Evolutionary conservation across 306 rosid genomes (phyloP).

Genomic region (Biancaea sappan): DNA sequence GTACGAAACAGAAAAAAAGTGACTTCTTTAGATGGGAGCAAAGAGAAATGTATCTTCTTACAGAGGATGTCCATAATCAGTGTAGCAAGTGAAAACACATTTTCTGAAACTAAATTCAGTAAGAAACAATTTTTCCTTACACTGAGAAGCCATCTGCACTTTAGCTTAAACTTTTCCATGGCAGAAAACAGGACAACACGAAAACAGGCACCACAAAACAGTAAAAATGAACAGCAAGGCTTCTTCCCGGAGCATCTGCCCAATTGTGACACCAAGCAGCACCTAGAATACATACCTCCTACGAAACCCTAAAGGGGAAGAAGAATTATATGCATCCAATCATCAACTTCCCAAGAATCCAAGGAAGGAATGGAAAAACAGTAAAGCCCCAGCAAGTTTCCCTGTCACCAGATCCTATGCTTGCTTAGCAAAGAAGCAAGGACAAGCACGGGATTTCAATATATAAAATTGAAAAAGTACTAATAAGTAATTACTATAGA

Average conservation of each 20-base stretch:
- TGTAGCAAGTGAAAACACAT: neutral
- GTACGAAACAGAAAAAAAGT: neutral
- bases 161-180: conserved; percentile 59
- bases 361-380: conserved; percentile 56
- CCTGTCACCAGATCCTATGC: conserved; percentile 45
- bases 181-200: conserved; percentile 43
- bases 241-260: conserved; percentile 62
- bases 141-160: conserved; percentile 59
- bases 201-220: conserved; percentile 54
- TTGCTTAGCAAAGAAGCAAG: conserved; percentile 82
- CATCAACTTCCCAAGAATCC: conserved; percentile 41
- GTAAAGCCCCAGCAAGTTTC: conserved; percentile 34
- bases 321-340: conserved; percentile 35
- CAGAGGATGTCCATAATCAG: neutral
- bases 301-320: conserved; percentile 37
- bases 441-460: conserved; percentile 47
- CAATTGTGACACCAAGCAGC: conserved; percentile 59
- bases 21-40: neutral
- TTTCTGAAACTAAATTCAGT: neutral
- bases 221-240: conserved; percentile 61
- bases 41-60: neutral
- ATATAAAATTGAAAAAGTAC: conserved; percentile 33
- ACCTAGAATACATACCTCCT: conserved; percentile 54
- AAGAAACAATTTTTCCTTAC: conserved; percentile 47
- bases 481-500: conserved; percentile 27